Evolutionary conservation across 345 rosid species (phyloP).

Genomic region (Eucalyptus cloeziana): DNA sequence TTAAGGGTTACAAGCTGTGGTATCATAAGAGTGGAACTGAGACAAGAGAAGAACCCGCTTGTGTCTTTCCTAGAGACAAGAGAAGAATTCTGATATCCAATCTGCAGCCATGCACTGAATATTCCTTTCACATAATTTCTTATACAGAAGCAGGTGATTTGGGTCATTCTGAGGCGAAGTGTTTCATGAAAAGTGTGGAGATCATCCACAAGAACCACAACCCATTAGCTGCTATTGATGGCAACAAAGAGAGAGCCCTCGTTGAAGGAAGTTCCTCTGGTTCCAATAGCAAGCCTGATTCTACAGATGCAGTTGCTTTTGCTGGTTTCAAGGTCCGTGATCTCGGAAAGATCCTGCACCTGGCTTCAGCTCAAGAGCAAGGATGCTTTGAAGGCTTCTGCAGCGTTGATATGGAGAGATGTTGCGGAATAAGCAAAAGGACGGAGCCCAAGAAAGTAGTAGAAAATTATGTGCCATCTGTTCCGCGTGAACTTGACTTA

Average conservation of each 20-base stretch:
- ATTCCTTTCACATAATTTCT: slow-evolving; percentile 50
- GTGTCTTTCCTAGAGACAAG: slow-evolving; percentile 51
- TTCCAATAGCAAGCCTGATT: slow-evolving; percentile 15
- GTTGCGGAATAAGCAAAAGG: slow-evolving; percentile 28
- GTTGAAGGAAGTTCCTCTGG: slow-evolving; percentile 26
- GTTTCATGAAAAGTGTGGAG: slow-evolving; percentile 58
- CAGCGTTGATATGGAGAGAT: slow-evolving; percentile 44
- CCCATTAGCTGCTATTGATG: slow-evolving; percentile 5
- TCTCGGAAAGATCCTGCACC: slow-evolving; percentile 50
- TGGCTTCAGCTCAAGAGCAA: slow-evolving; percentile 70
- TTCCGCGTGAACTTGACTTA: slow-evolving; percentile 58
- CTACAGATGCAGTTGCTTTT: slow-evolving; percentile 15
- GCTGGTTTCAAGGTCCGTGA: slow-evolving; percentile 66
- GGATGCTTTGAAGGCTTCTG: slow-evolving; percentile 61
- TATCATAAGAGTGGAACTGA: slow-evolving; percentile 68
- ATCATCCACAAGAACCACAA: slow-evolving; percentile 34
- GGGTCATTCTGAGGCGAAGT: slow-evolving; percentile 63
- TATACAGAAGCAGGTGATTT: slow-evolving; percentile 37
- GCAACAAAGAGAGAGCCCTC: slow-evolving; percentile 15
- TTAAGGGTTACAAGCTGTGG: slow-evolving; percentile 94
- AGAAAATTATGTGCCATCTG: slow-evolving; percentile 29
- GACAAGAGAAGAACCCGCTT: slow-evolving; percentile 33
- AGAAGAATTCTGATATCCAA: slow-evolving; percentile 73
- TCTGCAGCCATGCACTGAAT: slow-evolving; percentile 83
- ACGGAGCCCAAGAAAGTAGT: slow-evolving; percentile 15